Conservation (phyloP, 116 monocot species). For the Zostera marina region DNA sequence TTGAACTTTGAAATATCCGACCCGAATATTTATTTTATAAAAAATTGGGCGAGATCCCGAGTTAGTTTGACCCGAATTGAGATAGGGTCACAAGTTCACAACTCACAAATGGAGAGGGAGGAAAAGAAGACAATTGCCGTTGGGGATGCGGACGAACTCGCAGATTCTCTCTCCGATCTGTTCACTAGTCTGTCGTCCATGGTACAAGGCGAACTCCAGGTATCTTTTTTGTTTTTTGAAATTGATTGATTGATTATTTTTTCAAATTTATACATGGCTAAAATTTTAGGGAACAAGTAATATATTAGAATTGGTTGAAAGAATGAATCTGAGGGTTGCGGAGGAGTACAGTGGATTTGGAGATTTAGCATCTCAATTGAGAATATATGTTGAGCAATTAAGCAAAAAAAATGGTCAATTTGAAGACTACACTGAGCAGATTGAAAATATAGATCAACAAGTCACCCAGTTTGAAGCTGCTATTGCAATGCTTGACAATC, state of each 20-base stretch:
- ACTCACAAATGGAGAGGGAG: constrained; percentile 2
- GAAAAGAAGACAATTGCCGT: neutral
- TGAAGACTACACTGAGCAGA: constrained; percentile 44
- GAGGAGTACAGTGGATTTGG: constrained; percentile 53
- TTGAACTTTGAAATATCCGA: too few relatives aligned
- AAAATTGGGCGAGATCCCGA: too few relatives aligned
- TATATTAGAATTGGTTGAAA: constrained; percentile 54
- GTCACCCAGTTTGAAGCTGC: constrained; percentile 78
- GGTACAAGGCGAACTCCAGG: constrained; percentile 15
- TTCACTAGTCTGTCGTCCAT: constrained; percentile 11
- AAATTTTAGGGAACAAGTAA: constrained; percentile 45
- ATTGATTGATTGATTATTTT: neutral
- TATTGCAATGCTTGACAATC: constrained; percentile 68
- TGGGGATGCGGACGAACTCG: constrained; percentile 4
- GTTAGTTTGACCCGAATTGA: neutral
- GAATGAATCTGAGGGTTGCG: constrained; percentile 63
- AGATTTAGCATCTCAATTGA: constrained; percentile 54
- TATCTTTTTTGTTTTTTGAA: neutral
- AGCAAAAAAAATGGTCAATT: constrained; percentile 56
- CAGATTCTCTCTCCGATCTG: constrained; percentile 4
- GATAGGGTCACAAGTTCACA: neutral
- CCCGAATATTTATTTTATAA: too few relatives aligned
- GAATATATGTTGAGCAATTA: constrained; percentile 66
- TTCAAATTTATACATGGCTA: neutral
- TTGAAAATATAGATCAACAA: constrained; percentile 67